phyloP scores from a whole-genome alignment of 2,329 filamentous ascomycete species.

The Metarhizium sp. region DNA sequence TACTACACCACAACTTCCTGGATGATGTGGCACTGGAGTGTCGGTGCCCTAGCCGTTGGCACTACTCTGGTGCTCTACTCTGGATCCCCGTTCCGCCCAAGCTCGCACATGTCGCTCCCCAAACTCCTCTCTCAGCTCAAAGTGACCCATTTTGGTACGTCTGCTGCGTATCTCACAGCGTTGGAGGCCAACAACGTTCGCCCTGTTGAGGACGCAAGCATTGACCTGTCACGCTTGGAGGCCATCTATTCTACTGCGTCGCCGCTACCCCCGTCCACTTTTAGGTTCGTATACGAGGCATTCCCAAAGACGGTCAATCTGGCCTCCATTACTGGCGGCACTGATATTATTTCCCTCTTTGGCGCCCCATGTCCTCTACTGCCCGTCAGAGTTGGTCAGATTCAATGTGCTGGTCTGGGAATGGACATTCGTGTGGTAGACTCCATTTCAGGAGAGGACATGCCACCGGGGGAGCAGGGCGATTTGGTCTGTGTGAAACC shows the following conservation, averaged over 20 bases:
- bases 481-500: conserved; percentile 80
- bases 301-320: conserved; percentile 78
- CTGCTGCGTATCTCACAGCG: conserved; percentile 84
- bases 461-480: conserved; percentile 59
- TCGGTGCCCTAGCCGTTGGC: conserved; percentile 76
- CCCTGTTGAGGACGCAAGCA: conserved; percentile 42
- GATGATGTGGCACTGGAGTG: conserved; percentile 99
- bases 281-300: conserved; percentile 76
- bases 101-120: conserved; percentile 74
- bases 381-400: conserved; percentile 63
- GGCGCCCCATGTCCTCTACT: conserved; percentile 72
- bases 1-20: conserved; percentile 94
- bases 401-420: conserved; percentile 68
- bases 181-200: conserved; percentile 68
- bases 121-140: conserved; percentile 68
- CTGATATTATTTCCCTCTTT: conserved; percentile 93
- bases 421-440: conserved; percentile 64
- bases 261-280: conserved; percentile 85
- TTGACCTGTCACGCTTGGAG: conserved; percentile 56
- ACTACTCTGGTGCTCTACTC: conserved; percentile 83
- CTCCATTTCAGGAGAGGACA: conserved; percentile 43
- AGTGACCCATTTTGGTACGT: conserved; percentile 92
- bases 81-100: conserved; percentile 77
- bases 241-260: conserved; percentile 94
- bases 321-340: conserved; percentile 89